Percentiles rank a stretch among this genome's conserved stretches.
Evolutionary conservation across 805 yeast species (phyloP).

Genomic region (Schwanniomyces yamadae): DNA sequence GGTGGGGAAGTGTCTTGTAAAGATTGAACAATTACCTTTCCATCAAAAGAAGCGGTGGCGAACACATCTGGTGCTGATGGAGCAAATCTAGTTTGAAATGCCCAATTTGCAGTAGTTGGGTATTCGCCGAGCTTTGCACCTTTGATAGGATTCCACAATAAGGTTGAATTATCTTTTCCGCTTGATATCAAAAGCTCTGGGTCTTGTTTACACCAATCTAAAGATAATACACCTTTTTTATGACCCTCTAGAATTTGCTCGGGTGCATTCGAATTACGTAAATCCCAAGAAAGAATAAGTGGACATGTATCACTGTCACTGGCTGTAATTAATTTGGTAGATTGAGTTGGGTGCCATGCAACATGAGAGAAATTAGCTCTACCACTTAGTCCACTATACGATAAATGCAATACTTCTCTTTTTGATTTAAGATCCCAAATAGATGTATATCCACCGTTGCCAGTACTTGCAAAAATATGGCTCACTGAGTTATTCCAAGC

Average conservation of each 20-base stretch:
- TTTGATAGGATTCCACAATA: conserved; percentile 84
- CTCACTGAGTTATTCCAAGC: conserved; percentile 86
- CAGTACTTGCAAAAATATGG: conserved; percentile 89
- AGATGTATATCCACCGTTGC: conserved; percentile 80
- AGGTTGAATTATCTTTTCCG: conserved; percentile 86
- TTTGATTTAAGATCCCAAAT: conserved; percentile 91
- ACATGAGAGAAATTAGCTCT: conserved; percentile 76
- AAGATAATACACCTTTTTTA: conserved; percentile 79
- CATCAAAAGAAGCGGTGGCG: conserved; percentile 86
- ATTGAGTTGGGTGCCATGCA: conserved; percentile 91
- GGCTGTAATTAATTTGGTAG: conserved; percentile 86
- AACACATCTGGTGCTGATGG: conserved; percentile 85
- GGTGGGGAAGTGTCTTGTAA: conserved; percentile 81
- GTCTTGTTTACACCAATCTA: conserved; percentile 93
- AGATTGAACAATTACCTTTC: conserved; percentile 76
- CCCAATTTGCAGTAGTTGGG: conserved; percentile 93
- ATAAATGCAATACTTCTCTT: conserved; percentile 84
- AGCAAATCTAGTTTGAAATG: conserved; percentile 84
- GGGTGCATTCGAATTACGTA: conserved; percentile 92
- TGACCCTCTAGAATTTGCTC: conserved; percentile 76
- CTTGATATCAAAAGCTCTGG: conserved; percentile 76
- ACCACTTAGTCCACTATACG: conserved; percentile 54
- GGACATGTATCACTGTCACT: conserved; percentile 80
- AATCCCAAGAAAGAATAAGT: conserved; percentile 85
- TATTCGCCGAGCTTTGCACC: conserved; percentile 79